These are phyloP conservation scores for Musa schizocarpa DNA, from an alignment of 176 grass and related monocot genomes.

Conservation along the genomic window DNA sequence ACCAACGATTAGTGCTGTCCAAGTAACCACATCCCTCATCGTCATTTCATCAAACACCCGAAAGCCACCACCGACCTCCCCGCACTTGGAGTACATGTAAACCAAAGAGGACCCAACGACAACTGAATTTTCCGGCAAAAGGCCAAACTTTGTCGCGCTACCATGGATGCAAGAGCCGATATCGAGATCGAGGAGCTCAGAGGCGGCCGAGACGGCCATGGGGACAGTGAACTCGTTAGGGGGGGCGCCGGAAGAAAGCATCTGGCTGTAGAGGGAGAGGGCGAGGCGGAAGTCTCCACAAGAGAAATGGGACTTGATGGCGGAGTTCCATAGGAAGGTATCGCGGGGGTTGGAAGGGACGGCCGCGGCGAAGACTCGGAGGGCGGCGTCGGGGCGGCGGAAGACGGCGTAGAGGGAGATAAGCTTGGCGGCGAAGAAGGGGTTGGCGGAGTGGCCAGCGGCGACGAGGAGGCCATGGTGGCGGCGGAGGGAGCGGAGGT, in stretches of 20 bases:
- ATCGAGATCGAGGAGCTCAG: conserved; percentile 38
- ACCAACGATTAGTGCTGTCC: conserved; percentile 57
- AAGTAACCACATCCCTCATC: conserved; percentile 49
- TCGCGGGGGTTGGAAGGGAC: conserved; percentile 24
- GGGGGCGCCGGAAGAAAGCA: conserved; percentile 34
- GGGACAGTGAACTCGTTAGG: conserved; percentile 51
- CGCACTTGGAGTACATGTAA: conserved; percentile 54
- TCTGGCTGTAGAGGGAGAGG: conserved; percentile 30
- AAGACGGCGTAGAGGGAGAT: conserved; percentile 49
- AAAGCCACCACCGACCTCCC: conserved; percentile 18
- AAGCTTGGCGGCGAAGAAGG: conserved; percentile 58
- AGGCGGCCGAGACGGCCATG: conserved; percentile 39
- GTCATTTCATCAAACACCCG: conserved; percentile 67
- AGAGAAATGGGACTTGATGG: conserved; percentile 43
- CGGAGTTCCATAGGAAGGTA: conserved; percentile 71
- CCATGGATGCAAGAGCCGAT: conserved; percentile 46
- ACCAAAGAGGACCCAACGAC: conserved; percentile 55
- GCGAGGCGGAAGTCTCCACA: conserved; percentile 24
- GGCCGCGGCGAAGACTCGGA: conserved; percentile 30
- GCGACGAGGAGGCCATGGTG: conserved; percentile 42
- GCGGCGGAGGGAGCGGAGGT: conserved; percentile 24
- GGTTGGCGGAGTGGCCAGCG: conserved; percentile 38
- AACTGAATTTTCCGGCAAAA: conserved; percentile 31
- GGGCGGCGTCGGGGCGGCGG: conserved; percentile 28
- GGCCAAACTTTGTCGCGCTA: conserved; percentile 38